A percentile compares a stretch with the other conserved stretches of the same genome.
Evolutionary conservation across 2,329 filamentous ascomycete species (phyloP).

Genomic region (Chaetoscypha palmicola): DNA sequence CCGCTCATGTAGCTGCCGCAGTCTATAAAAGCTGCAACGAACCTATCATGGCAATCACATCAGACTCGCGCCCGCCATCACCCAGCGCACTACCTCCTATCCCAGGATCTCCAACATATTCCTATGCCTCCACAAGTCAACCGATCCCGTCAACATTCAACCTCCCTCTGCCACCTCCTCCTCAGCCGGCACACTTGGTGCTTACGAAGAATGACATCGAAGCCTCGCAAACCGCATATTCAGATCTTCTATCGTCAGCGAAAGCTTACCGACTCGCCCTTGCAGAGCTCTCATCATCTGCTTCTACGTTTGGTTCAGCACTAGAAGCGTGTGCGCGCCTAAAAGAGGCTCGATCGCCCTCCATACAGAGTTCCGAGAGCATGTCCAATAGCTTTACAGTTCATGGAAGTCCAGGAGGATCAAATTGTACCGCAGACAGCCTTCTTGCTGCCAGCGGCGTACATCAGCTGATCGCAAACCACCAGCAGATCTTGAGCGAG

Average conservation of each 20-base stretch:
- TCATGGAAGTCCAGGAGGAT: slow-evolving; percentile 33
- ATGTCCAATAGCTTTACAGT: slow-evolving; percentile 39
- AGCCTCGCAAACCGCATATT: slow-evolving; percentile 54
- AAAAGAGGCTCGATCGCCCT: slow-evolving; percentile 58
- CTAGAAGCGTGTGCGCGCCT: slow-evolving; percentile 62
- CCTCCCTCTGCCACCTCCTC: slow-evolving; percentile 54
- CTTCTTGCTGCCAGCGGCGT: slow-evolving; percentile 56
- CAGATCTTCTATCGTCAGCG: slow-evolving; percentile 53
- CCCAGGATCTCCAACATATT: slow-evolving; percentile 57
- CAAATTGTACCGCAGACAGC: slow-evolving; percentile 52
- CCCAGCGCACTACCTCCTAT: slow-evolving; percentile 52
- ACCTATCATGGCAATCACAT: slow-evolving; percentile 14
- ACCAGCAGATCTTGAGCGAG: slow-evolving; percentile 63
- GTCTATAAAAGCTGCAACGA: neutral
- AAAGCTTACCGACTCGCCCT: slow-evolving; percentile 59
- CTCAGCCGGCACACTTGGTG: slow-evolving; percentile 49
- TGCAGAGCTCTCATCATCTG: slow-evolving; percentile 51
- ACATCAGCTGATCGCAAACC: slow-evolving; percentile 61
- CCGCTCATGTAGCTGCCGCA: slow-evolving; percentile 4
- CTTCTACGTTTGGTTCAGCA: slow-evolving; percentile 56
- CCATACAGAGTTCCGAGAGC: slow-evolving; percentile 34
- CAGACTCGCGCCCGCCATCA: slow-evolving; percentile 33
- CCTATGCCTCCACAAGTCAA: slow-evolving; percentile 55
- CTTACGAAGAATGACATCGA: slow-evolving; percentile 58
- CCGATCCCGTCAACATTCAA: slow-evolving; percentile 49